Percentiles rank a stretch among this genome's conserved stretches.
These are phyloP conservation scores for Globisporangium paddicum DNA, from an alignment of 352 stramenopile species.

Conservation along the genomic window DNA sequence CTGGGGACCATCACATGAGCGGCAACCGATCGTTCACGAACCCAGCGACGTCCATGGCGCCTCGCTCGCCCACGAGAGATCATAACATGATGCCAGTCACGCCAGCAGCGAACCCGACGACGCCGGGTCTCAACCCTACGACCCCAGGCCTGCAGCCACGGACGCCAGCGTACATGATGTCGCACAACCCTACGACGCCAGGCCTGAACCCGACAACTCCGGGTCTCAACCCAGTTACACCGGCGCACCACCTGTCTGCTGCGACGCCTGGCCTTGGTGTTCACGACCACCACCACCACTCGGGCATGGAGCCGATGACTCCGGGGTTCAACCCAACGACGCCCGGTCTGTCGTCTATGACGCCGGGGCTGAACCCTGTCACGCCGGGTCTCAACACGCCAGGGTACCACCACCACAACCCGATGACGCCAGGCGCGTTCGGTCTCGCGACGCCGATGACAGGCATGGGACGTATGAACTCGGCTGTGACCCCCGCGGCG, in stretches of 20 bases:
- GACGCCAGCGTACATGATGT: conserved; percentile 74
- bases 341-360: conserved; percentile 73
- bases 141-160: conserved; percentile 73
- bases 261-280: conserved; percentile 67
- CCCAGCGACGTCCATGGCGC: conserved; percentile 43
- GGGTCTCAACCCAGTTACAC: conserved; percentile 69
- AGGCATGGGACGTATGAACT: conserved; percentile 59
- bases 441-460: conserved; percentile 60
- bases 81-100: conserved; percentile 60
- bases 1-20: conserved; percentile 49
- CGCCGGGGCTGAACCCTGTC: conserved; percentile 72
- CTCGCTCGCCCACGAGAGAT: conserved; percentile 64
- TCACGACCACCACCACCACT: conserved; percentile 47
- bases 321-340: conserved; percentile 86
- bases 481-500: conserved; percentile 53
- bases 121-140: conserved; percentile 76
- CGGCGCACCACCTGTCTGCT: conserved; percentile 62
- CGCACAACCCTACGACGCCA: conserved; percentile 74
- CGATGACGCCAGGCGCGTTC: conserved; percentile 83
- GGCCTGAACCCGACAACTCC: conserved; percentile 79
- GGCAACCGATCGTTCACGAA: conserved; percentile 47
- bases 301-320: conserved; percentile 84
- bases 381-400: conserved; percentile 80
- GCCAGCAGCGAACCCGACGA: conserved; percentile 66
- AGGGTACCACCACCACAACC: conserved; percentile 82